Conservation (phyloP, 805 yeast genomes). For the Cyberlindnera maclurae region DNA sequence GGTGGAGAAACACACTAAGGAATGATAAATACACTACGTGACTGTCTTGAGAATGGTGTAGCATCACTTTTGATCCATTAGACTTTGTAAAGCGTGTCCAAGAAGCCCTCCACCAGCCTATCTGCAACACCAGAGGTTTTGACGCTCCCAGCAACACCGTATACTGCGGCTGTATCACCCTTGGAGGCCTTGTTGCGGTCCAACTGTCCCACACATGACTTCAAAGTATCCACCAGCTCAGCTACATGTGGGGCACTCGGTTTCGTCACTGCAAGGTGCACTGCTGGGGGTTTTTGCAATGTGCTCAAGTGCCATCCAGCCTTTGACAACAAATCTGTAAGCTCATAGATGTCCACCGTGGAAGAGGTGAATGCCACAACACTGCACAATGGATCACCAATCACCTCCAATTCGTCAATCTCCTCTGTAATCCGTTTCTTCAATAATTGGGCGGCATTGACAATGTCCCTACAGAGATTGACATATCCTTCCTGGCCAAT, state of each 20-base stretch:
- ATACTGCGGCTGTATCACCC: constrained; percentile 78
- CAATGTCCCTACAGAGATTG: constrained; percentile 58
- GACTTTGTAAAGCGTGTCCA: constrained; percentile 69
- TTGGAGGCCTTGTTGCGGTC: constrained; percentile 19
- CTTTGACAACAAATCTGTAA: constrained; percentile 62
- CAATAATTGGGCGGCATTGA: constrained; percentile 54
- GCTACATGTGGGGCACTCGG: constrained; percentile 58
- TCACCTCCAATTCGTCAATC: constrained; percentile 52
- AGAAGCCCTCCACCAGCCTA: constrained; percentile 65
- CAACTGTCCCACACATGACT: constrained; percentile 21
- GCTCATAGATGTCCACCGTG: constrained; percentile 60
- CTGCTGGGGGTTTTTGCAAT: constrained; percentile 83
- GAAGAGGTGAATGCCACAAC: constrained; percentile 73
- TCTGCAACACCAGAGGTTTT: constrained; percentile 81
- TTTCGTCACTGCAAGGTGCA: constrained; percentile 83
- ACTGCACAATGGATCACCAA: constrained; percentile 82
- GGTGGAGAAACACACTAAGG: not conserved
- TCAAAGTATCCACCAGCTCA: constrained; percentile 44
- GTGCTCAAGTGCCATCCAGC: constrained; percentile 88
- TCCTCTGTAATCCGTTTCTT: constrained; percentile 39
- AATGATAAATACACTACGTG: not conserved
- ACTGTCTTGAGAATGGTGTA: no score
- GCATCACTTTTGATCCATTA: not conserved
- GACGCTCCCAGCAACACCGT: constrained; percentile 94
- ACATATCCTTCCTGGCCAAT: constrained; percentile 83